These are phyloP conservation scores for Rosa hybrid DNA, from an alignment of 331 rosid genomes.

Conservation along the genomic window DNA sequence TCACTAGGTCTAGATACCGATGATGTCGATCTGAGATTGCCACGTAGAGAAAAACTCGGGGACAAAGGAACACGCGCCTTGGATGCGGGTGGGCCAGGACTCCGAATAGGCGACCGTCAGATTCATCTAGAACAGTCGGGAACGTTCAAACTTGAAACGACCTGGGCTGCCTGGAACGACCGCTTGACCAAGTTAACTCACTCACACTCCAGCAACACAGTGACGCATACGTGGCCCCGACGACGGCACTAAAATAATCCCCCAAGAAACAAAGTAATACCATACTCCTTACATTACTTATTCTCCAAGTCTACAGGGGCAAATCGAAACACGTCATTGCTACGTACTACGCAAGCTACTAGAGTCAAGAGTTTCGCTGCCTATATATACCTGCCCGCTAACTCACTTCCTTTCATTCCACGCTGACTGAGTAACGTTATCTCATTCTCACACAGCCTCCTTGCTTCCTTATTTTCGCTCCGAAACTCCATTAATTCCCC, in stretches of 20 bases:
- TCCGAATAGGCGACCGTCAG: neutral
- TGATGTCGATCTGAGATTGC: neutral
- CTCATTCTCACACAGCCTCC: neutral
- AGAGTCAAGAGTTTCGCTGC: neutral
- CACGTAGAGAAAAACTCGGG: neutral
- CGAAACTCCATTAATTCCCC: neutral
- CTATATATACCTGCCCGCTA: conserved; percentile 13
- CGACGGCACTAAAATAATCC: neutral
- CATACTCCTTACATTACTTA: conserved; percentile 4
- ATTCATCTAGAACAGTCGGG: neutral
- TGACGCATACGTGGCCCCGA: neutral
- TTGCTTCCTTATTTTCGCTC: neutral
- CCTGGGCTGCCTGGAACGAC: neutral
- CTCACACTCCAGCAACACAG: conserved; percentile 11
- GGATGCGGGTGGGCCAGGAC: neutral
- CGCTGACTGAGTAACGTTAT: neutral
- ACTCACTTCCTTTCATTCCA: neutral
- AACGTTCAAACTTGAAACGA: neutral
- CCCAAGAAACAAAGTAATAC: neutral
- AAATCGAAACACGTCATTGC: conserved; percentile 6
- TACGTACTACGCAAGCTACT: neutral
- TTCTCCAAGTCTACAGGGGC: neutral
- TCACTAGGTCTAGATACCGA: neutral
- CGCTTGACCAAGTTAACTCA: neutral
- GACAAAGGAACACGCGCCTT: neutral